Base-by-base conservation (phyloP, 2,329 filamentous ascomycete genomes). In the Endocalyx cinctus region DNA sequence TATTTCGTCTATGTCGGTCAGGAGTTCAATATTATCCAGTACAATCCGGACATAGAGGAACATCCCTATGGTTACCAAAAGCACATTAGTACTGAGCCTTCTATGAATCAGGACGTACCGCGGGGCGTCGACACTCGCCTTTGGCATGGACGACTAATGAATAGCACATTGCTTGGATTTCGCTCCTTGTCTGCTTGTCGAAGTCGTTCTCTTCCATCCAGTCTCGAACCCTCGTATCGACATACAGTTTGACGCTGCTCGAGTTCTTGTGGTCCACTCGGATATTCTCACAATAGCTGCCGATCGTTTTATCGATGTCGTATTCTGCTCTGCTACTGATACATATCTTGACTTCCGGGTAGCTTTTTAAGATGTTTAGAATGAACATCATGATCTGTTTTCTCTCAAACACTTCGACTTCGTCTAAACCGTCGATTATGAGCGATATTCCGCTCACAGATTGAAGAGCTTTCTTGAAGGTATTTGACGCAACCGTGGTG, bases 21-120 rank as follows among this genome's bases (percentile, higher is more conserved):
- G 27, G 7, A 17, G 25, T 25, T 43, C 36, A 10, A 48, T 25
- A 27, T 38, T 50, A 17, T 48, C 40, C 14, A 57, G 20, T 6
- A 58, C 33, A 16, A 58, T 36, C 15, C 42, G 45, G 10, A 46
- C 53, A 31, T 53, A 58, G 4, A 58, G 44, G 35, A 58, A 58
- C 55, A 58, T 58, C n/a, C 55, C 55, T 57, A 20, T 25, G 6
- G n/a, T n/a, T n/a, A n/a, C n/a, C n/a, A 23, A 14, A 16, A 10
- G 10, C 12, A 33, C 22, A 10, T 41, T 20, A 27, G 16, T 16
- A 10, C 5, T 4, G 5, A 16, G 13, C 10, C 7, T 31, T n/a
- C 11, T 31, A 10, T 4, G 29, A 19, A 19, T 12, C 5, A 18
- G 20, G 29, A 19, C n/a, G 29, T 4, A 19, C 11, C n/a, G n/a